A percentile compares a stretch with the other conserved stretches of the same genome.
Conservation (phyloP, 352 stramenopile species). For the Phytopythium kandeliae region DNA sequence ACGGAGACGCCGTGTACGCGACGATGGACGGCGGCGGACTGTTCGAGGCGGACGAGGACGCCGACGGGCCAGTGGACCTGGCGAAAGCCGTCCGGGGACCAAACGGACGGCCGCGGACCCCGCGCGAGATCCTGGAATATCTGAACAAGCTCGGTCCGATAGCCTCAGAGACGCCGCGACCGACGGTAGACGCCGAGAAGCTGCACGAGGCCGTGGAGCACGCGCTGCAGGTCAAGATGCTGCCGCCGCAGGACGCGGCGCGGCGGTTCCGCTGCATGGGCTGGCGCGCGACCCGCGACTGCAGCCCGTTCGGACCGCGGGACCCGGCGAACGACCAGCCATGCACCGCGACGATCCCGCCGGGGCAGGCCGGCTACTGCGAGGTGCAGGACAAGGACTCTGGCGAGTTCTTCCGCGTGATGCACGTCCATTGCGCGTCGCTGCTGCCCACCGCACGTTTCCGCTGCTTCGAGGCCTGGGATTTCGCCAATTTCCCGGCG, state of each 20-base stretch:
- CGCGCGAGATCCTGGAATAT: slow-evolving; percentile 9
- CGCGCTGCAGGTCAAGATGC: slow-evolving; percentile 17
- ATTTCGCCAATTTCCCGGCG: slow-evolving; percentile 37
- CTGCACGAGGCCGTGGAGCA: slow-evolving; percentile 21
- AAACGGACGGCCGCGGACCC: background rate
- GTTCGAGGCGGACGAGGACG: slow-evolving; percentile 1
- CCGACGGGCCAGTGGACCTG: background rate
- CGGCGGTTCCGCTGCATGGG: slow-evolving; percentile 21
- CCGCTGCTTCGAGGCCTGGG: slow-evolving; percentile 32
- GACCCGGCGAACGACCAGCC: slow-evolving; percentile 20
- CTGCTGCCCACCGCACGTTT: slow-evolving; percentile 24
- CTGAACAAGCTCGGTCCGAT: background rate
- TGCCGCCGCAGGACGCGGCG: slow-evolving; percentile 7
- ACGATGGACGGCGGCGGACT: slow-evolving; percentile 1
- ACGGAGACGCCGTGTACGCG: slow-evolving; percentile 6
- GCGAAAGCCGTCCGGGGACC: background rate
- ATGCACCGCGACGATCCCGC: slow-evolving; percentile 17
- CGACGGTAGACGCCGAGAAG: slow-evolving; percentile 13
- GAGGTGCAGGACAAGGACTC: slow-evolving; percentile 29
- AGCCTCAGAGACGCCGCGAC: background rate
- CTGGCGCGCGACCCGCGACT: slow-evolving; percentile 18
- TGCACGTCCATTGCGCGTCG: slow-evolving; percentile 10
- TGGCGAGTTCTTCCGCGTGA: slow-evolving; percentile 27
- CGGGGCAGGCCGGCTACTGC: slow-evolving; percentile 45
- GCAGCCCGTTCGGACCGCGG: slow-evolving; percentile 19